Conservation (phyloP, 306 rosid species). For the Cyclanthera cordifolia region DNA sequence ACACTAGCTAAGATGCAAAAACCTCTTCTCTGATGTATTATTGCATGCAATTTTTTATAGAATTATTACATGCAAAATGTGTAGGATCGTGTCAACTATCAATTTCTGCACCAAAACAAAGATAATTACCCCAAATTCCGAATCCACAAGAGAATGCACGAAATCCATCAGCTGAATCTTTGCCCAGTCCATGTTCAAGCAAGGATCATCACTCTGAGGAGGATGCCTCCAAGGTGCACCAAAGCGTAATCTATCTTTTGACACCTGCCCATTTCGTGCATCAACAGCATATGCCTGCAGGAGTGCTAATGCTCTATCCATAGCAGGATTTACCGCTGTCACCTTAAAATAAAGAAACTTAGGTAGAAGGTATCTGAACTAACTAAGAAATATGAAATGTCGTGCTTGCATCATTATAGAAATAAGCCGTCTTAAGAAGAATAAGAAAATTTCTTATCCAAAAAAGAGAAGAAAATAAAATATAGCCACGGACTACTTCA, state of each 20-base stretch:
- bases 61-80: not conserved
- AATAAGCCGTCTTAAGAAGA: no score
- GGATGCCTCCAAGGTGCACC: slow-evolving; percentile 99
- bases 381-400: no score
- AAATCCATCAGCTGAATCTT: slow-evolving; percentile 87
- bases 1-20: not conserved
- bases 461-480: no score
- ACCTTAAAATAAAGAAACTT: no score
- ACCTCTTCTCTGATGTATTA: not conserved
- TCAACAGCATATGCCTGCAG: no score
- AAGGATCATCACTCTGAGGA: slow-evolving; percentile 47
- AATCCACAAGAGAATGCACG: slow-evolving; percentile 21
- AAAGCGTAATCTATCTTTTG: slow-evolving; percentile 65
- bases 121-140: slow-evolving; percentile 71
- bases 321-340: no score
- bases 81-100: slow-evolving; percentile 2
- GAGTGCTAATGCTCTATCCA: no score
- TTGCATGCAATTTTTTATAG: not conserved
- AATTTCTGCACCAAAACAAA: not conserved
- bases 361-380: no score
- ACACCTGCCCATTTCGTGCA: slow-evolving; percentile 32
- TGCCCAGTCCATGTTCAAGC: slow-evolving; percentile 56
- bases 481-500: no score
- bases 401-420: no score
- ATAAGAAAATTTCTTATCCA: no score